Evolutionary conservation across 2,329 filamentous ascomycete genomes (phyloP).

Genomic region (Alternaria incomplexa): DNA sequence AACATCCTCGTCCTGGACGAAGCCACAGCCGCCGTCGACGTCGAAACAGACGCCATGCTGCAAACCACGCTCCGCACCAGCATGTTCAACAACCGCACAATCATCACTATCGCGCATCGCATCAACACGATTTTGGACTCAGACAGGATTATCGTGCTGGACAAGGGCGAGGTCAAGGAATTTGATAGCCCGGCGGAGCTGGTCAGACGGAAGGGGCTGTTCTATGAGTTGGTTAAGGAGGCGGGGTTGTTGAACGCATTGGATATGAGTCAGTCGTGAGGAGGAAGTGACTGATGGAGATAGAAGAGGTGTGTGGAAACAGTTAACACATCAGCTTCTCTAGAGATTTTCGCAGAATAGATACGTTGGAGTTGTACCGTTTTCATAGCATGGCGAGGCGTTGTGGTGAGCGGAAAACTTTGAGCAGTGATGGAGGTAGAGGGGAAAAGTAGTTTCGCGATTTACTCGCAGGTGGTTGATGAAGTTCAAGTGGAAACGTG

Average conservation of each 20-base stretch:
- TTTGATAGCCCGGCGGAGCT: constrained; percentile 87
- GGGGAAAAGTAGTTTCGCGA: neutral
- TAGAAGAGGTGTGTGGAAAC: neutral
- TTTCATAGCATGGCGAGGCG: neutral
- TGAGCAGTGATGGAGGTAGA: neutral
- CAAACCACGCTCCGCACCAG: constrained; percentile 68
- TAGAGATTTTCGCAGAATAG: neutral
- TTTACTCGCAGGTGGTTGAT: neutral
- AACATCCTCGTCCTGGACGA: constrained; percentile 98
- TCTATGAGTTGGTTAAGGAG: constrained; percentile 91
- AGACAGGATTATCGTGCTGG: constrained; percentile 91
- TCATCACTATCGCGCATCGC: constrained; percentile 97
- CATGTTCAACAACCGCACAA: constrained; percentile 87
- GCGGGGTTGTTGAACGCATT: constrained; percentile 68
- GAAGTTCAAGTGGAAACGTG: neutral
- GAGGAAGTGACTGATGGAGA: neutral
- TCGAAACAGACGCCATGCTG: constrained; percentile 70
- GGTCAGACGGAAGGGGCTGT: constrained; percentile 76
- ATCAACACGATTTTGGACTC: constrained; percentile 94
- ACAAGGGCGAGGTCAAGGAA: constrained; percentile 87
- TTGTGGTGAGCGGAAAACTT: neutral
- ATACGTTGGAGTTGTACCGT: neutral
- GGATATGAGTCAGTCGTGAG: constrained; percentile 10
- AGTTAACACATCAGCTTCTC: neutral
- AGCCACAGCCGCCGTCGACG: constrained; percentile 80